These are phyloP conservation scores for Kurtzmaniella quercitrusa DNA, from an alignment of 1,139 yeast genomes.

Conservation along the genomic window DNA sequence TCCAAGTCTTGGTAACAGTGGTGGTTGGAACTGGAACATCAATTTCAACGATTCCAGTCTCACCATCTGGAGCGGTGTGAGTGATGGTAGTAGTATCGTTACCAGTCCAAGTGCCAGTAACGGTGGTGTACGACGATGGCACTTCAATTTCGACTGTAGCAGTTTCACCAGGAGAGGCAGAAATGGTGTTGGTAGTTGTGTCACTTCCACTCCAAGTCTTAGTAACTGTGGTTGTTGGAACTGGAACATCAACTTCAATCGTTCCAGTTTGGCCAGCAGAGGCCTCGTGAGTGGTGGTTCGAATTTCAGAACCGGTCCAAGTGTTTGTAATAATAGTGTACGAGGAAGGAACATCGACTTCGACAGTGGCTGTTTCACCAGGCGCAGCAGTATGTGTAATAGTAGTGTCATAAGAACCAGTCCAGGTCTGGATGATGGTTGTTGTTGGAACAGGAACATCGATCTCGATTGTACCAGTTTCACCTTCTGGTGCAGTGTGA, in stretches of 20 bases:
- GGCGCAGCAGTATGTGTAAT: slow-evolving; percentile 3
- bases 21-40: slow-evolving; percentile 11
- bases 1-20: slow-evolving; percentile 4
- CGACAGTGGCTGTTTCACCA: slow-evolving; percentile 6
- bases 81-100: slow-evolving; percentile 9
- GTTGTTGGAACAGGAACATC: slow-evolving; percentile 11
- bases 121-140: slow-evolving; percentile 13
- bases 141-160: slow-evolving; percentile 9
- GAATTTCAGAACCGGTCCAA: slow-evolving; percentile 9
- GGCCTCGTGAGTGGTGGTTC: slow-evolving; percentile 6
- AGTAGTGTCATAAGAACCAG: slow-evolving; percentile 3
- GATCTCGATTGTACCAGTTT: slow-evolving; percentile 8
- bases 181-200: slow-evolving; percentile 4
- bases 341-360: slow-evolving; percentile 12
- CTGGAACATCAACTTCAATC: slow-evolving; percentile 13
- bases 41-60: slow-evolving; percentile 9
- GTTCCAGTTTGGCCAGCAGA: slow-evolving; percentile 14
- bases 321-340: slow-evolving; percentile 10
- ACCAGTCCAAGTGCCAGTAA: slow-evolving; percentile 13
- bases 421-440: slow-evolving; percentile 3
- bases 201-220: slow-evolving; percentile 3
- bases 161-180: slow-evolving; percentile 6
- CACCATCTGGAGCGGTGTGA: slow-evolving; percentile 9
- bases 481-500: slow-evolving; percentile 9
- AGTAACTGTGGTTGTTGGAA: slow-evolving; percentile 2